Evolutionary conservation across 768 basidiomycete genomes (phyloP).

Genomic region (Sporobolomyces phaffii): DNA sequence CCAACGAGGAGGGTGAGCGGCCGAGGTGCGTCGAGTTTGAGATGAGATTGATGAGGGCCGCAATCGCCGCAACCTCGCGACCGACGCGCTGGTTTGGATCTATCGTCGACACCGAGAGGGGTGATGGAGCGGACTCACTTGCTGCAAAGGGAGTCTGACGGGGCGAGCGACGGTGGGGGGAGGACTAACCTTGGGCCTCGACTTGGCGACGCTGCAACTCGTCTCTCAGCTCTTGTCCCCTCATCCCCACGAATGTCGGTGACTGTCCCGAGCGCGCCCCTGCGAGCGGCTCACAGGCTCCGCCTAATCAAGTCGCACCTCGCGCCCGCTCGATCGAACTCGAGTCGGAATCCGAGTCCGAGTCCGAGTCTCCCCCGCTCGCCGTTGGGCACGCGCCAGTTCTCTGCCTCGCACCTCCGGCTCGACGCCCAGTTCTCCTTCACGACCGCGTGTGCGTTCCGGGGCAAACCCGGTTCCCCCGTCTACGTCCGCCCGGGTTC

Average conservation of each 20-base stretch:
- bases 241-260: no score
- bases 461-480: not conserved
- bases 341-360: no score
- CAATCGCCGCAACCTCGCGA: not conserved
- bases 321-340: no score
- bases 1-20: no score
- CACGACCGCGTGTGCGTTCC: constrained; percentile 1
- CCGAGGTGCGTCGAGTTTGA: no score
- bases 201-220: no score
- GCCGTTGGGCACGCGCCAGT: not conserved
- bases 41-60: not conserved
- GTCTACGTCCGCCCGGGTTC: not conserved
- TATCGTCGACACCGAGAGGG: no score
- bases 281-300: not conserved
- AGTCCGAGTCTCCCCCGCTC: not conserved
- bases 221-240: no score
- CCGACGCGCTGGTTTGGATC: not conserved
- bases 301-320: constrained; percentile 5
- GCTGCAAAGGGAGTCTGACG: not conserved
- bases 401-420: not conserved
- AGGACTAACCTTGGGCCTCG: not conserved
- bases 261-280: not conserved
- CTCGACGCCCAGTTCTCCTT: not conserved
- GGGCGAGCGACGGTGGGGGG: not conserved
- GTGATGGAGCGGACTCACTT: no score